These are phyloP conservation scores for Penicillium sp. DNA, from an alignment of 2,329 filamentous ascomycete genomes.

Conservation along the genomic window DNA sequence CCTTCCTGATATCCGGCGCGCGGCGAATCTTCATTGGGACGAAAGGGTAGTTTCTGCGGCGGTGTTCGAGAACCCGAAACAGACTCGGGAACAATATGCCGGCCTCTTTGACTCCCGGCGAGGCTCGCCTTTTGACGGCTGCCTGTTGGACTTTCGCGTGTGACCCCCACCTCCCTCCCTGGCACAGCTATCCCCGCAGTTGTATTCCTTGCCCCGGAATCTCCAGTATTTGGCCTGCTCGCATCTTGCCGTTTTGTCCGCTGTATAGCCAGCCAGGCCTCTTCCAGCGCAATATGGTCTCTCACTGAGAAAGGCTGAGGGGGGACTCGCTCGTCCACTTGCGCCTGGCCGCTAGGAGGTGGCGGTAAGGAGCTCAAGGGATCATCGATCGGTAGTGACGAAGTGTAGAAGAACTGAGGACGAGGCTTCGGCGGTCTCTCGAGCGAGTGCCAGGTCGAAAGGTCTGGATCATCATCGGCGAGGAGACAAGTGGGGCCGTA, in stretches of 20 bases:
- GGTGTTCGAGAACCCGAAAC: slow-evolving; percentile 21
- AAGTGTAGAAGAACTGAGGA: slow-evolving; percentile 85
- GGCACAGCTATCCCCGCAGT: slow-evolving; percentile 34
- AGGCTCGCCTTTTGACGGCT: slow-evolving; percentile 24
- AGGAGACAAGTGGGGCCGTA: slow-evolving; percentile 63
- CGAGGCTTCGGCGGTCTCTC: slow-evolving; percentile 62
- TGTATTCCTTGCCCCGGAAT: slow-evolving; percentile 15
- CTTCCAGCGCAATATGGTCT: slow-evolving; percentile 80
- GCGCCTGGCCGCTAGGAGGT: slow-evolving; percentile 53
- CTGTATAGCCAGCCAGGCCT: slow-evolving; percentile 71
- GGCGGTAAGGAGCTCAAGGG: slow-evolving; percentile 72
- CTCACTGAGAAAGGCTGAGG: slow-evolving; percentile 77
- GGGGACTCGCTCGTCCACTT: slow-evolving; percentile 61
- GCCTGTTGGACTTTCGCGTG: slow-evolving; percentile 18
- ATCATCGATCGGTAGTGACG: slow-evolving; percentile 82
- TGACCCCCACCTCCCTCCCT: slow-evolving; percentile 18
- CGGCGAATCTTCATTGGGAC: slow-evolving; percentile 14
- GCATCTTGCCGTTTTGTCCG: slow-evolving; percentile 22
- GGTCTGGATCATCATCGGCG: slow-evolving; percentile 42
- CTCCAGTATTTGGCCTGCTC: slow-evolving; percentile 13
- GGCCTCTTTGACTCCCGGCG: slow-evolving; percentile 25
- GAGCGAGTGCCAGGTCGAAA: slow-evolving; percentile 36
- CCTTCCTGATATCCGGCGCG: slow-evolving; percentile 18
- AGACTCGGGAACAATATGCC: slow-evolving; percentile 23
- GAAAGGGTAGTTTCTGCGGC: slow-evolving; percentile 20